Evolutionary conservation across 768 basidiomycete species (phyloP).

Genomic region (Podaxis pistillaris): DNA sequence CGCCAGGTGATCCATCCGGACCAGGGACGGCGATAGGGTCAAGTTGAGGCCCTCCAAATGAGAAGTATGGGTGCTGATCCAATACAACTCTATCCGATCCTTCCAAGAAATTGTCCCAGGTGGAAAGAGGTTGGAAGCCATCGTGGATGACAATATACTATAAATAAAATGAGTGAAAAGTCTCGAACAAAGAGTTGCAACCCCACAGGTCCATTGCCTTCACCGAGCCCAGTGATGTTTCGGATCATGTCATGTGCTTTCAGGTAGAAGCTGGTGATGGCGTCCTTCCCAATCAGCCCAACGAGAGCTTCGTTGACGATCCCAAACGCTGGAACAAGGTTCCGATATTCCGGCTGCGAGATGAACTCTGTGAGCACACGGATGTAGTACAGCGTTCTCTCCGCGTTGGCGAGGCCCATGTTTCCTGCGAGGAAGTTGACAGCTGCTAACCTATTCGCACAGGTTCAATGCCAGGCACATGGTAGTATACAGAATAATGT

Average conservation of each 20-base stretch:
- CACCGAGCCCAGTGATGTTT: slow-evolving; percentile 69
- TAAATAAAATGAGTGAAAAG: background rate
- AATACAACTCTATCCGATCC: slow-evolving; percentile 62
- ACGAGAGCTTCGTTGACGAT: slow-evolving; percentile 60
- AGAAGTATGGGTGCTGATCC: slow-evolving; percentile 71
- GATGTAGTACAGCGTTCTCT: slow-evolving; percentile 75
- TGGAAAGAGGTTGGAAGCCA: slow-evolving; percentile 39
- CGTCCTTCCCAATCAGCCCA: slow-evolving; percentile 48
- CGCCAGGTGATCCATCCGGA: slow-evolving; percentile 34
- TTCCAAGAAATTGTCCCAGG: slow-evolving; percentile 48
- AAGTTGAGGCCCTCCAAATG: slow-evolving; percentile 45
- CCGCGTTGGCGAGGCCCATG: slow-evolving; percentile 87
- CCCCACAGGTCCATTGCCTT: slow-evolving; percentile 55
- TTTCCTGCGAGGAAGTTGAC: slow-evolving; percentile 66
- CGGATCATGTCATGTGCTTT: slow-evolving; percentile 60
- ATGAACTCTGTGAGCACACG: slow-evolving; percentile 79
- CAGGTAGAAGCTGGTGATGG: slow-evolving; percentile 59
- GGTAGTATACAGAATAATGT: background rate
- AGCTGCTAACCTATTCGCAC: slow-evolving; percentile 32
- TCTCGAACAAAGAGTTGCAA: background rate
- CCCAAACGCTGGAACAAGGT: slow-evolving; percentile 59
- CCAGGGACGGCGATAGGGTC: slow-evolving; percentile 31
- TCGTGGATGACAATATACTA: slow-evolving; percentile 53
- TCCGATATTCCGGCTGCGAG: slow-evolving; percentile 53
- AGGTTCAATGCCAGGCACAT: background rate